Base-by-base conservation (phyloP, 2,329 filamentous ascomycete genomes). In the Corinectria fuckeliana region DNA sequence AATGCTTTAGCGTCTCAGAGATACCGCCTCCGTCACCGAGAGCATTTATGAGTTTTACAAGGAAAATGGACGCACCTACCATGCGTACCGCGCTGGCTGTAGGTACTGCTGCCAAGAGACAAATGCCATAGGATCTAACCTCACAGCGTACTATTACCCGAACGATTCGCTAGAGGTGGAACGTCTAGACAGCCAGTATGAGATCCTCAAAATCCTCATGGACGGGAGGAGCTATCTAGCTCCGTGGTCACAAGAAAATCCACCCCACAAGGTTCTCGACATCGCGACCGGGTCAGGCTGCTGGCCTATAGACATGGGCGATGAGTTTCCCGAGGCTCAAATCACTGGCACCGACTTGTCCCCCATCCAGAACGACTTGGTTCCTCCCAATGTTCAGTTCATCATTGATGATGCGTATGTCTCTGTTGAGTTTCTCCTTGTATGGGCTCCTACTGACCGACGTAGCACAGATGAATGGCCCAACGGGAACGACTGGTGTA, bases 311-410 rank as follows among this genome's bases (percentile, higher is more conserved):
- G 83, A 89, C 65, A 83, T 91, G 77, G 86, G 85, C 66, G 84
- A 87, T 63, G 69, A 77, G 42, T 89, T 87, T 56, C 87, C 87
- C 6, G 69, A 79, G 3, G 77, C 87, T 7, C 73, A 80, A 53
- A 80, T 91, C 16, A 81, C 82, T 47, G 88, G 85, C 25, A 88
- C 85, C 8, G 88, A 91, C 66, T 77, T 91, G 3, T 89, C 86
- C 1, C 87, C 88, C 1, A 86, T 89, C 18, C 88, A 91, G 67
- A 86, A 87, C 1, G 76, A 76, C 1, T 78, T 83, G 42, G 87
- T 91, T 0, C 89, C 90, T 0, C 82, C 84, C 23, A 93, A 93
- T 58, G 88, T 92, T 18, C 84, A 87, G 56, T 93, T 93, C 64
- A 85, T 87, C 59, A 82, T 93, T 32, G 89, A 92, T 66, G 89